Conservation (phyloP, 768 basidiomycete genomes). For the Sporobolomyces roseus region DNA sequence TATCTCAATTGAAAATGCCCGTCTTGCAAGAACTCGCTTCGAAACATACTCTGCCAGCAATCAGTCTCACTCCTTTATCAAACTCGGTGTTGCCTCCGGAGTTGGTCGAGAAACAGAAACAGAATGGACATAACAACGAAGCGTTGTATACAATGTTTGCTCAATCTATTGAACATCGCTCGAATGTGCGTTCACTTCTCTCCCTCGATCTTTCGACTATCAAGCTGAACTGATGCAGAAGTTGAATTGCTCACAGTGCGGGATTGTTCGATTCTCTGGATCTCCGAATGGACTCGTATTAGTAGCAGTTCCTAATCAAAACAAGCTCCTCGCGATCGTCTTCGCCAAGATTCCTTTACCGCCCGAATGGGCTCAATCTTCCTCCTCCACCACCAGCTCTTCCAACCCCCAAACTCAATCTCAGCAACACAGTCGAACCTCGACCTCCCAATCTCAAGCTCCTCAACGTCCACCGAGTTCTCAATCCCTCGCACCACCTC, state of each 20-base stretch:
- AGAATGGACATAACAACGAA: conserved; percentile 31
- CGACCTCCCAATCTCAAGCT: neutral
- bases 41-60: conserved; percentile 35
- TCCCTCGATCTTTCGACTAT: neutral
- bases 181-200: conserved; percentile 17
- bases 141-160: conserved; percentile 33
- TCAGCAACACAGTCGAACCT: conserved; percentile 2
- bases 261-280: conserved; percentile 34
- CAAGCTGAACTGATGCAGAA: neutral
- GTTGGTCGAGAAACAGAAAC: conserved; percentile 19
- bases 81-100: conserved; percentile 22
- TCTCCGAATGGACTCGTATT: conserved; percentile 28
- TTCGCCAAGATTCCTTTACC: conserved; percentile 38
- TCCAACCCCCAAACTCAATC: neutral
- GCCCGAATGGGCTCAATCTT: conserved; percentile 18
- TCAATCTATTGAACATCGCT: conserved; percentile 25
- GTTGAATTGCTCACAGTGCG: conserved; percentile 14
- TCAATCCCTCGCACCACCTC: conserved; percentile 6
- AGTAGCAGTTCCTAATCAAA: conserved; percentile 24
- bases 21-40: conserved; percentile 32
- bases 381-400: neutral
- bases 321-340: conserved; percentile 31
- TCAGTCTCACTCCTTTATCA: conserved; percentile 25
- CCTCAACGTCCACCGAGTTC: neutral
- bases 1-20: conserved; percentile 27